Base-by-base conservation (phyloP, 192 early-diverging fungal species). In the Entomortierella lignicola region DNA sequence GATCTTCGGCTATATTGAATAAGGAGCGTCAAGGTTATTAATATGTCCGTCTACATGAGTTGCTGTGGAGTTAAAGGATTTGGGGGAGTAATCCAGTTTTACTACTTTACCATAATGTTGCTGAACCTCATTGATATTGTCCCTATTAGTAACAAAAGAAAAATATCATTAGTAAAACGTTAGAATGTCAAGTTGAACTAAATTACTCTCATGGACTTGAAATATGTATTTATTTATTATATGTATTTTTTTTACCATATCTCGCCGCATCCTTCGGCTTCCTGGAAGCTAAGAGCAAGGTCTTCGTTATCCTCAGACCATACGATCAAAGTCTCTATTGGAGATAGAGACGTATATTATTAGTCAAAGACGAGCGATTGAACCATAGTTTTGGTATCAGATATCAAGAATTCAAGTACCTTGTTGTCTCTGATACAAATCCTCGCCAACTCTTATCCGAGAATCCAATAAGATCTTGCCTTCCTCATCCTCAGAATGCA, bases 241-340 rank as follows among this genome's bases (percentile, higher is more conserved):
- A 10, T 18, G 55, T 47, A 15, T 12, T 47, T 2, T 20, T 47
- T 47, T 47, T 80, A 83, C 82, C 82, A 82, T 51, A 82, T 88
- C 32, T 93, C 91, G 26, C 86, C 81, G 61, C 96, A 97, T 51
- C 94, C 95, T n/a, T 88, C 92, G 44, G 88, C 87, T 67, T 94
- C 92, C 84, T 97, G 93, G 82, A 99, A 99, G 68, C 94, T 96
- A 29, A 99, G 85, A 12, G 97, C 97, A 32, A 97, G 82, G 74
- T 99, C 96, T 31, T 87, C 72, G 43, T 88, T 86, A 18, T 85
- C 82, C 72, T 95, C 93, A 10, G 90, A 89, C 96, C 97, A 98
- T n/a, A 96, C 92, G 85, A 98, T 95, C 65, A 97, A 81, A 32
- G 97, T 97, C 27, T 93, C 96, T 94, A 89, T 69, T n/a, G 61